Evolutionary conservation across 1,284 basidiomycete species (phyloP), one percentile per base, ranked within the genome.

Genomic region (Exobasidium cylindrosporum): DNA sequence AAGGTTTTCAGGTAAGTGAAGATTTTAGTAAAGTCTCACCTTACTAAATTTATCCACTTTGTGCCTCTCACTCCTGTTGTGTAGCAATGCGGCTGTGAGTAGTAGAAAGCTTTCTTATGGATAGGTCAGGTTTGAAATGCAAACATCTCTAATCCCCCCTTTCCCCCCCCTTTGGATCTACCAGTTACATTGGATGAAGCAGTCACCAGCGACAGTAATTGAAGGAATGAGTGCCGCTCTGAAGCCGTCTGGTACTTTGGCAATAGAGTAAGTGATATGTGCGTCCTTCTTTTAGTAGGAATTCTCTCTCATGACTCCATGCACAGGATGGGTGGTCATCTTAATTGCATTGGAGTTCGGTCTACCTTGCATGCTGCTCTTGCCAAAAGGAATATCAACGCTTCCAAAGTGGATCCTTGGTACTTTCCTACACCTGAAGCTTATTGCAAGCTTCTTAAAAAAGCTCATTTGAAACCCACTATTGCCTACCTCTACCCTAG

Each of bases 111-210:
- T n/a, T n/a, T n/a, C n/a, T 40, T 40, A 40, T 40, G 35, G 17
- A 7, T 40, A 40, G 17, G 17, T 10, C 35, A 40, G 35, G n/a
- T n/a, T n/a, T n/a, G n/a, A n/a, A n/a, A n/a, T n/a, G n/a, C n/a
- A n/a, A n/a, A n/a, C n/a, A n/a, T n/a, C n/a, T n/a, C n/a, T n/a
- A n/a, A n/a, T n/a, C n/a, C n/a, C n/a, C n/a, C n/a, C n/a, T n/a
- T n/a, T n/a, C n/a, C n/a, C n/a, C n/a, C n/a, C n/a, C n/a, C n/a
- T n/a, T n/a, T n/a, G n/a, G n/a, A n/a, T n/a, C n/a, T n/a, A n/a
- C n/a, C 47, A 50, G 21, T 46, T 65, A 17, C 63, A 65, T 28
- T 65, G 63, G 63, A 62, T 65, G 63, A 50, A 32, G 6, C 29
- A 30, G 6, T 21, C 28, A 21, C 63, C 63, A 5, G 26, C 23